Evolutionary conservation across 441 rosid genomes (phyloP).

Genomic region (Pelargonium cotyledonis): DNA sequence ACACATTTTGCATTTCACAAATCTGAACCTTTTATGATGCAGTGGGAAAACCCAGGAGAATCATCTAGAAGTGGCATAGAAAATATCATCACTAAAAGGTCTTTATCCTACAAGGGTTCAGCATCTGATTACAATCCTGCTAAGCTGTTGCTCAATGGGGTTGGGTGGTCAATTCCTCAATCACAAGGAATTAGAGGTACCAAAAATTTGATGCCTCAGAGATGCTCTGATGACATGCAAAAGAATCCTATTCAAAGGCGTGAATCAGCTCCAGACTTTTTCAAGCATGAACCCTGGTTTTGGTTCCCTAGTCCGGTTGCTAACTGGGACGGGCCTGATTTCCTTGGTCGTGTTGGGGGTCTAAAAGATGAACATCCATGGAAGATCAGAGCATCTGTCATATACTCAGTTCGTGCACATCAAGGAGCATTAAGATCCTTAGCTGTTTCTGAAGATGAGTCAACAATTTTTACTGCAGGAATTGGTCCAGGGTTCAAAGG

Average conservation of each 20-base stretch:
- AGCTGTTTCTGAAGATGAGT: slow-evolving; percentile 77
- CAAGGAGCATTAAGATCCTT: slow-evolving; percentile 81
- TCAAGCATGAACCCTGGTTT: slow-evolving; percentile 71
- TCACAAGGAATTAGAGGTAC: slow-evolving; percentile 54
- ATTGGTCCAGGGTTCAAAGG: slow-evolving; percentile 88
- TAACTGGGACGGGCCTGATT: slow-evolving; percentile 82
- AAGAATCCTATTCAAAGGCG: slow-evolving; percentile 34
- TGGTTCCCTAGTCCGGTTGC: slow-evolving; percentile 90
- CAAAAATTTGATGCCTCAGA: slow-evolving; percentile 52
- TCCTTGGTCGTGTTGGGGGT: slow-evolving; percentile 62
- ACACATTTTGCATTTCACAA: slow-evolving; percentile 16
- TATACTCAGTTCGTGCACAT: slow-evolving; percentile 75
- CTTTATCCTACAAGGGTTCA: slow-evolving; percentile 36
- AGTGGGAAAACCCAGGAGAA: slow-evolving; percentile 91
- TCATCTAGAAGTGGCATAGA: slow-evolving; percentile 54
- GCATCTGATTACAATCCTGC: slow-evolving; percentile 65
- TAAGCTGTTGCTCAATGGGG: slow-evolving; percentile 73
- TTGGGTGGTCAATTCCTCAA: slow-evolving; percentile 76
- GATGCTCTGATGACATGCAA: slow-evolving; percentile 30
- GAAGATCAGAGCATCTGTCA: slow-evolving; percentile 76
- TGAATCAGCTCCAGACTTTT: slow-evolving; percentile 37
- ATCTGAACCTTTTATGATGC: slow-evolving; percentile 39
- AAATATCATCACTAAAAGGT: slow-evolving; percentile 36
- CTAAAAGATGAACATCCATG: slow-evolving; percentile 77
- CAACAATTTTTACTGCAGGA: slow-evolving; percentile 81